These are phyloP conservation scores for Lasiosphaeria hispida DNA, from an alignment of 495 filamentous ascomycete species.

Conservation along the genomic window DNA sequence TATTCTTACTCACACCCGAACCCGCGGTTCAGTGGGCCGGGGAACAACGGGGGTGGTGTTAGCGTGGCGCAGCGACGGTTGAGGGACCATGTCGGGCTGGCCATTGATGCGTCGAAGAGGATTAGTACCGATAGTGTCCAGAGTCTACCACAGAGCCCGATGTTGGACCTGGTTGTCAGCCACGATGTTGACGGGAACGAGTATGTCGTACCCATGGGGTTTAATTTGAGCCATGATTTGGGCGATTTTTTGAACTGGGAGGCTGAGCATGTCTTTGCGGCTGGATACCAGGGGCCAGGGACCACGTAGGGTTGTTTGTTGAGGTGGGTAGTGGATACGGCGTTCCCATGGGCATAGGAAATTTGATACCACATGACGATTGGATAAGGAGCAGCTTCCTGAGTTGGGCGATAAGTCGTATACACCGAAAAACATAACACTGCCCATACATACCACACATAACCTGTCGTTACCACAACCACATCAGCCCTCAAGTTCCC, in stretches of 20 bases:
- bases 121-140: constrained; percentile 31
- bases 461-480: too few species aligned
- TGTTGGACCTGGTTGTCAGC: constrained; percentile 46
- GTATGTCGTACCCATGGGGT: constrained; percentile 52
- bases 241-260: constrained; percentile 53
- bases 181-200: constrained; percentile 40
- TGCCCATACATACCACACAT: too few species aligned
- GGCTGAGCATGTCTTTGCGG: constrained; percentile 39
- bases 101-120: neutral
- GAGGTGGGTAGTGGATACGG: constrained; percentile 5
- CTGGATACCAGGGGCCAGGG: constrained; percentile 1
- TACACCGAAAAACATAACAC: too few species aligned
- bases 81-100: neutral
- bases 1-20: too few species aligned
- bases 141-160: constrained; percentile 51
- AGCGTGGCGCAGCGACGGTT: neutral
- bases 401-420: too few species aligned
- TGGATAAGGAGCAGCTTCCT: too few species aligned
- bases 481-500: too few species aligned
- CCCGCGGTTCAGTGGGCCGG: too few species aligned
- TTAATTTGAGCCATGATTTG: constrained; percentile 53
- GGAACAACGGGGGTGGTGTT: too few species aligned
- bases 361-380: too few species aligned
- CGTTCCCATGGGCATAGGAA: too few species aligned
- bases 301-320: neutral